Evolutionary conservation across 768 basidiomycete species (phyloP), one percentile per base, ranked within the genome.

Genomic region (Kwoniella shandongensis): DNA sequence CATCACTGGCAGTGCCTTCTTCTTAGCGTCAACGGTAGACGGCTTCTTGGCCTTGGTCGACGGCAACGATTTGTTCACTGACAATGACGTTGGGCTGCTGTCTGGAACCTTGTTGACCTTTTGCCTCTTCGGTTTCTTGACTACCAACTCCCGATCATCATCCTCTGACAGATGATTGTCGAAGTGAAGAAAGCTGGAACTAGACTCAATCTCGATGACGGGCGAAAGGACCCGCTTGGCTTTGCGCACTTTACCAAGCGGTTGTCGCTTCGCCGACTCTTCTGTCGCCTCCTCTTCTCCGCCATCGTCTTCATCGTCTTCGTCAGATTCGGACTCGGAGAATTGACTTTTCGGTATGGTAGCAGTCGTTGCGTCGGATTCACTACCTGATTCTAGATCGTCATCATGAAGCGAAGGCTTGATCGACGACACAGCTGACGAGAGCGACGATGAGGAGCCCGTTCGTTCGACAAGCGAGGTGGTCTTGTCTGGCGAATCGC

Each of bases 311-410:
- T 42, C 44, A 13, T 41, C 20, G 27, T 56, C 48, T 20, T 36
- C 35, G 15, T 65, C 67, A 13, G 39, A 39, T 25, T 57, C 65
- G 18, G 42, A 45, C 10, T 65, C 63, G 2, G 59, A 62, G 18
- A 59, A 67, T 3, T 56, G 36, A 3, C 51, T 53, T 45, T 60
- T 54, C 12, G 66, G 61, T 15, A 65, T 45, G 4, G 70, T 72
- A 18, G 54, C 64, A 12, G 68, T 63, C 7, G 70, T 69, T 10
- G 65, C 61, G 39, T 69, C 68, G 0, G 67, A 67, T 20, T 56
- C 47, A 12, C 57, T 52, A 8, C 62, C 70, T 12, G 66, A 63
- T 22, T 67, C 51, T 8, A 47, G 26, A 46, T 61, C 40, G 18
- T 55, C 59, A 2, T 26, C 27, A 5, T 30, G 17, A n/a, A 40